phyloP scores from a whole-genome alignment of 2,329 filamentous ascomycete genomes.

The Aspergillus tubingensis region DNA sequence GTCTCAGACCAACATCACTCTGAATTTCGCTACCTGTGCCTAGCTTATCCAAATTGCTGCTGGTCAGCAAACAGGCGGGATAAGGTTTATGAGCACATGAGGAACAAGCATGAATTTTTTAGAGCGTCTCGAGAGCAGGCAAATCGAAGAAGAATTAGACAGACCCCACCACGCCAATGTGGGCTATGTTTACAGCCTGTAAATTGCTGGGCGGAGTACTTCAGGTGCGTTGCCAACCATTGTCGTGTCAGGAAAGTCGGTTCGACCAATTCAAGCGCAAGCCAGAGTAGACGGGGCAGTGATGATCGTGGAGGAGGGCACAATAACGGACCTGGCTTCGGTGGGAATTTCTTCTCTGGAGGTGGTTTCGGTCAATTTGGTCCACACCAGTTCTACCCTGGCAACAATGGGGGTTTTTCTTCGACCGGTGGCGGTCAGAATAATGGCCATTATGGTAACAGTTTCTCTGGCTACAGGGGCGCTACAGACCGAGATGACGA shows the following conservation, averaged over 20 bases:
- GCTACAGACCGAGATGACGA: background rate
- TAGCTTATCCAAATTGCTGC: background rate
- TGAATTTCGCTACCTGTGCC: slow-evolving; percentile 7
- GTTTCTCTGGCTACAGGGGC: background rate
- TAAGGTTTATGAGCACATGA: slow-evolving; percentile 15
- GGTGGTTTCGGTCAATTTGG: background rate
- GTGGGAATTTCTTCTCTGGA: background rate
- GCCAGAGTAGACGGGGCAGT: slow-evolving; percentile 14
- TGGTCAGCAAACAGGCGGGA: slow-evolving; percentile 13
- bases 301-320: slow-evolving; percentile 7
- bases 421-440: background rate
- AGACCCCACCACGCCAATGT: slow-evolving; percentile 6
- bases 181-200: slow-evolving; percentile 8
- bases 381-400: background rate
- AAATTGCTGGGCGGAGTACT: slow-evolving; percentile 14
- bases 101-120: background rate
- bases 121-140: background rate
- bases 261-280: slow-evolving; percentile 8
- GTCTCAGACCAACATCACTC: slow-evolving; percentile 9
- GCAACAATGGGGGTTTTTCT: background rate
- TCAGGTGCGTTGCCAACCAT: slow-evolving; percentile 17
- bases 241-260: slow-evolving; percentile 10
- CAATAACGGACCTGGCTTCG: slow-evolving; percentile 2
- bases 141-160: background rate
- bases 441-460: background rate